Evolutionary conservation across 2,329 filamentous ascomycete genomes (phyloP), one percentile per base, ranked within the genome.

Genomic region (Penicillium sp.): DNA sequence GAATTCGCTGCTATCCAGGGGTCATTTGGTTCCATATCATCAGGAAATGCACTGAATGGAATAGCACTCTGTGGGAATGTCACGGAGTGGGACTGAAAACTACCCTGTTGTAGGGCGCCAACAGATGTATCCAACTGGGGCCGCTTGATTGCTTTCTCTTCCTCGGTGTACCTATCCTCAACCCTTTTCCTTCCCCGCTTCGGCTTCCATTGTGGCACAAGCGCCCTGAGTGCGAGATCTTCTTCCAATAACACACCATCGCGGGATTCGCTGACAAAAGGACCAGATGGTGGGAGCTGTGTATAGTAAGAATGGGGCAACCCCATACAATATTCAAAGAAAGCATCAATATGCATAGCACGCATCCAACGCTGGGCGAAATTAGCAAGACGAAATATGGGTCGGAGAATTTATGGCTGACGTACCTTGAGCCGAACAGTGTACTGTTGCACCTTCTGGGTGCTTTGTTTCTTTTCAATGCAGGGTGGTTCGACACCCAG

Each of bases 381-480:
- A 49, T 66, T 59, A 63, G 58, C 44, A 49, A 42, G n/a, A n/a
- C 12, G 21, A 49, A 23, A 19, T 33, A 31, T 19, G 53, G 9
- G 6, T 10, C 19, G 31, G 27, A 53, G 17, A 4, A 1, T 31
- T 19, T n/a, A 31, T 4, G 33, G 39, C 49, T 49, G 41, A 69
- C 76, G 69, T 76, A 93, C 90, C 85, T 97, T 97, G 57, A 97
- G 78, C 58, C 93, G 85, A 47, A 97, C 93, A 43, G 91, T 91
- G 79, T 96, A 97, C 73, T 97, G 93, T 73, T 96, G 91, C 57
- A 97, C 89, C 74, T 96, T 96, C 71, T 97, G 93, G 1, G 89
- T 87, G 72, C 91, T 96, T 77, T 96, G 89, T 27, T 91, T 90
- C 73, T 93, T 94, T 58, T 89, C 86, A 25, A 86, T 81, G 59